Percentiles rank a stretch among this genome's conserved stretches.
Conservation (phyloP, 1,139 yeast genomes). For the Hyphopichia fennica region DNA sequence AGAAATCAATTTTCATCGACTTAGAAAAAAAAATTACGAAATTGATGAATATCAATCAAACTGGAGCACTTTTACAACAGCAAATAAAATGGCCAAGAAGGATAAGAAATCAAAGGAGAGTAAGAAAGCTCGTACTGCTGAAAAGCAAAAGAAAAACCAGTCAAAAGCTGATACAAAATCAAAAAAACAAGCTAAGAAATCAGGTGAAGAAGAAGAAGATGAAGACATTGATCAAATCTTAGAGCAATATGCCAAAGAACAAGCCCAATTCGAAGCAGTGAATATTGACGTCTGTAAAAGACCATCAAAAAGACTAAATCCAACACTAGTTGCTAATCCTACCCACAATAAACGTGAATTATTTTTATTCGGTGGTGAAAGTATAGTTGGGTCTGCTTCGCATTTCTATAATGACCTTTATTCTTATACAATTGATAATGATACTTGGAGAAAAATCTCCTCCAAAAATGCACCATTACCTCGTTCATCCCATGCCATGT, state of each 20-base stretch:
- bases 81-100: constrained; percentile 74
- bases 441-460: constrained; percentile 74
- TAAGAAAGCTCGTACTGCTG: constrained; percentile 85
- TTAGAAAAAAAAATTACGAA: not conserved
- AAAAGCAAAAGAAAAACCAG: constrained; percentile 74
- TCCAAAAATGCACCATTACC: constrained; percentile 92
- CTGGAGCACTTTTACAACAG: not conserved
- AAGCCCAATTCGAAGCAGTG: constrained; percentile 74
- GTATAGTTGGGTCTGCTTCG: constrained; percentile 55
- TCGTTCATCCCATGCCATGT: constrained; percentile 91
- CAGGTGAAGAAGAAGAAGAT: constrained; percentile 77
- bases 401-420: constrained; percentile 80
- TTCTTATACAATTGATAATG: constrained; percentile 73
- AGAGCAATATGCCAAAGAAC: constrained; percentile 76
- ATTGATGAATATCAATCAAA: not conserved
- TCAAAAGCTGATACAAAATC: constrained; percentile 71
- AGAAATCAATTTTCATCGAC: not conserved
- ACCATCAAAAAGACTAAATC: constrained; percentile 72
- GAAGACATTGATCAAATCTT: constrained; percentile 88
- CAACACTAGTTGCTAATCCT: constrained; percentile 76
- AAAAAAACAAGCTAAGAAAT: constrained; percentile 74
- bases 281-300: constrained; percentile 54
- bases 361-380: constrained; percentile 88
- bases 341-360: constrained; percentile 75
- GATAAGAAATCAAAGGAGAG: constrained; percentile 85